Conservation (phyloP, 2,329 filamentous ascomycete genomes). For the Lasiodiplodia hormozganensis region DNA sequence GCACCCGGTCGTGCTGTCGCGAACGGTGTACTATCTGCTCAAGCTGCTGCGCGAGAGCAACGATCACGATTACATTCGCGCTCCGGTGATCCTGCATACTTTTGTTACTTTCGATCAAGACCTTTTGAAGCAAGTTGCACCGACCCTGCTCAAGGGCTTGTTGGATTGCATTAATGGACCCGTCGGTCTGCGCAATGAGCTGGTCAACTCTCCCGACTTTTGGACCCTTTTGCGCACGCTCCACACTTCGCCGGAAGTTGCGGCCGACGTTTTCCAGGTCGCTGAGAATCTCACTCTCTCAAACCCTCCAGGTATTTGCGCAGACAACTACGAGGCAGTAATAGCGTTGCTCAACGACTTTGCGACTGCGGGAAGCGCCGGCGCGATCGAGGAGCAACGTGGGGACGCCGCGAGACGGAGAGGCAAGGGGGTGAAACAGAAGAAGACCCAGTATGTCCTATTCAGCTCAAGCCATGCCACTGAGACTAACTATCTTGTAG, state of each 20-base stretch:
- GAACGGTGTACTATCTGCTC: conserved; percentile 86
- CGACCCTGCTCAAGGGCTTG: conserved; percentile 79
- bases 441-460: conserved; percentile 61
- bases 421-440: conserved; percentile 60
- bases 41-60: conserved; percentile 83
- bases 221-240: conserved; percentile 88
- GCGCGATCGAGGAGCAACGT: conserved; percentile 72
- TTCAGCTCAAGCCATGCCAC: background rate
- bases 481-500: conserved; percentile 43
- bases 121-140: conserved; percentile 75
- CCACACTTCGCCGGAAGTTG: conserved; percentile 71
- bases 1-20: conserved; percentile 83
- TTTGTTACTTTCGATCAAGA: conserved; percentile 87
- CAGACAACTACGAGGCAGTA: conserved; percentile 93
- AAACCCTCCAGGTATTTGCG: conserved; percentile 81
- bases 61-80: conserved; percentile 88
- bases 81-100: conserved; percentile 87
- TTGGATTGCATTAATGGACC: conserved; percentile 80
- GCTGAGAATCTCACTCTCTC: conserved; percentile 75
- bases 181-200: conserved; percentile 82
- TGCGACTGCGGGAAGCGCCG: conserved; percentile 79
- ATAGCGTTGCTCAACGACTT: conserved; percentile 88
- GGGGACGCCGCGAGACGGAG: conserved; percentile 62
- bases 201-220: conserved; percentile 96
- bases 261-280: conserved; percentile 84